A percentile compares a stretch with the other conserved stretches of the same genome.
These are phyloP conservation scores for Pseudozyma sp. DNA, from an alignment of 1,284 basidiomycete species.

Conservation along the genomic window DNA sequence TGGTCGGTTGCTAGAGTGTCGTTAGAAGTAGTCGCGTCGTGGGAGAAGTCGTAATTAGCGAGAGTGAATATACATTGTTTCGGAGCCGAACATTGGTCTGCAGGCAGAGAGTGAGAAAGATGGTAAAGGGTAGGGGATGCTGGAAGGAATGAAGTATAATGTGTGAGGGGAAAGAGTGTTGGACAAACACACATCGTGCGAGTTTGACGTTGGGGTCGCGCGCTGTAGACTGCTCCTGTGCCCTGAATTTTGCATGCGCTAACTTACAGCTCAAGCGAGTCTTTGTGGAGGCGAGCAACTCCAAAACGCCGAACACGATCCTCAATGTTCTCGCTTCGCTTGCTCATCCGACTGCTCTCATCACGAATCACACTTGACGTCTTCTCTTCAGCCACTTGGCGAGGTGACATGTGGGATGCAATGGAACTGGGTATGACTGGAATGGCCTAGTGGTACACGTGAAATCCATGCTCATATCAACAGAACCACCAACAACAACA, in stretches of 20 bases:
- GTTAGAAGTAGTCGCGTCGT: neutral
- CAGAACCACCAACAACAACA: conserved; percentile 48
- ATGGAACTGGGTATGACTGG: neutral
- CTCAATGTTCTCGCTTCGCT: neutral
- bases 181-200: conserved; percentile 7
- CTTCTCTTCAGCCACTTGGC: no score
- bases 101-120: neutral
- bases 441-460: no score
- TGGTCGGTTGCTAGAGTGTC: no score
- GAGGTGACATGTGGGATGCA: no score
- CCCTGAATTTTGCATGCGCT: neutral
- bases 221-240: neutral
- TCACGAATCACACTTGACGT: no score
- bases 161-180: neutral
- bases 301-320: neutral
- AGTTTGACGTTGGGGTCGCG: neutral
- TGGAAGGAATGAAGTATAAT: neutral
- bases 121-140: neutral
- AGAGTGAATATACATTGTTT: no score
- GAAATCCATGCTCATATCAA: conserved; percentile 31
- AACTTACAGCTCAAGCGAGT: neutral
- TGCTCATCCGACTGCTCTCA: no score
- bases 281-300: neutral
- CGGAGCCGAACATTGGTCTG: no score
- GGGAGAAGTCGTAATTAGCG: no score